Evolutionary conservation across 202 grass and related monocot genomes (phyloP).

Genomic region (Panicum hallii): DNA sequence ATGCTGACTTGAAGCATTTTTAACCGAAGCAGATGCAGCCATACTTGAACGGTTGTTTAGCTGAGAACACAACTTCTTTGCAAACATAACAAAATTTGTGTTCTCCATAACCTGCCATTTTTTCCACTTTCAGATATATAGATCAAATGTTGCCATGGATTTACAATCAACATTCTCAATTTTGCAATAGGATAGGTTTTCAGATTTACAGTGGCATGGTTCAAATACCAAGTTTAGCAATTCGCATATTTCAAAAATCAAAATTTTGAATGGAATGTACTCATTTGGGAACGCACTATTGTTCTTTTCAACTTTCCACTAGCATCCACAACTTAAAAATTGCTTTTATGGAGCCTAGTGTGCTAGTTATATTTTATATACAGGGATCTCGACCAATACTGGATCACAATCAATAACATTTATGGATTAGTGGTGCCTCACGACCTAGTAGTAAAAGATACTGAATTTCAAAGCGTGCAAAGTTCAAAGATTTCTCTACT

Average conservation of each 20-base stretch:
- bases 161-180: conserved; percentile 25
- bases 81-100: conserved; percentile 66
- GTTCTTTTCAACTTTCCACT: conserved; percentile 3
- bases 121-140: conserved; percentile 31
- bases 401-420: conserved; percentile 26
- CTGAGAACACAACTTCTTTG: conserved; percentile 79
- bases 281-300: neutral
- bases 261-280: neutral
- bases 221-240: neutral
- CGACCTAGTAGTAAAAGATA: conserved; percentile 3
- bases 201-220: neutral
- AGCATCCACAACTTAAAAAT: neutral
- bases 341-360: neutral
- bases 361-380: conserved; percentile 31
- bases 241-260: neutral
- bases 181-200: conserved; percentile 10
- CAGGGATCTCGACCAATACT: conserved; percentile 18
- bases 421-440: conserved; percentile 6
- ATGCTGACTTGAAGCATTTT: conserved; percentile 43
- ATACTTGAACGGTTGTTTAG: conserved; percentile 56
- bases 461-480: neutral
- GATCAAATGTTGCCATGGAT: conserved; percentile 16
- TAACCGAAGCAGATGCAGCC: conserved; percentile 55
- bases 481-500: conserved; percentile 33
- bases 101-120: conserved; percentile 76